A percentile compares a stretch with the other conserved stretches of the same genome.
These are phyloP conservation scores for Cinnamomum micranthum DNA, from an alignment of 164 flowering plant genomes.

Conservation along the genomic window DNA sequence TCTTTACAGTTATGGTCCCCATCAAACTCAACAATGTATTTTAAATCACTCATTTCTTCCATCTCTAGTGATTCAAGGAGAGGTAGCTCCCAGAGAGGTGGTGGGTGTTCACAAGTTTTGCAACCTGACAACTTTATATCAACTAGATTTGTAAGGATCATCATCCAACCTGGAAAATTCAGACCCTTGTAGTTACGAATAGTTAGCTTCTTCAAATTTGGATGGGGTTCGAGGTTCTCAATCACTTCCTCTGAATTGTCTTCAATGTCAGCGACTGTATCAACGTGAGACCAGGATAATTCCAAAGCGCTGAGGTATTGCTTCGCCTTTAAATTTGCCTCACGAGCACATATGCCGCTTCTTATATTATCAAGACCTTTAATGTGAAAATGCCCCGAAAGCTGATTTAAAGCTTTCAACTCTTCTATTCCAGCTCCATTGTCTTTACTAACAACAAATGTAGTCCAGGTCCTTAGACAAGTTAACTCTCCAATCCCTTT, in stretches of 20 bases:
- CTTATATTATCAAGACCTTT: not conserved
- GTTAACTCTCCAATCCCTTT: not conserved
- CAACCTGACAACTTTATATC: not conserved
- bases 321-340: not conserved
- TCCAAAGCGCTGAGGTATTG: not conserved
- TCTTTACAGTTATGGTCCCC: too few species aligned
- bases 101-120: not conserved
- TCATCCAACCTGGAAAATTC: not conserved
- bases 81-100: not conserved
- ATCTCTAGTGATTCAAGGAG: not conserved
- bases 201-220: not conserved
- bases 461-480: not conserved
- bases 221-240: constrained; percentile 6
- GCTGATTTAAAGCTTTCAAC: not conserved
- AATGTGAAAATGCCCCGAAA: not conserved
- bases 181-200: not conserved
- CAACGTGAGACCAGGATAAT: not conserved
- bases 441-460: not conserved
- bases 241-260: not conserved
- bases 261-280: not conserved
- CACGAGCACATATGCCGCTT: not conserved
- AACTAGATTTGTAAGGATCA: not conserved
- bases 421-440: not conserved
- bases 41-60: not conserved
- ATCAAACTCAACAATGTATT: not conserved